A percentile compares a stretch with the other conserved stretches of the same genome.
Conservation (phyloP, 2,329 filamentous ascomycete species). For the Clonostachys rhizophaga region DNA sequence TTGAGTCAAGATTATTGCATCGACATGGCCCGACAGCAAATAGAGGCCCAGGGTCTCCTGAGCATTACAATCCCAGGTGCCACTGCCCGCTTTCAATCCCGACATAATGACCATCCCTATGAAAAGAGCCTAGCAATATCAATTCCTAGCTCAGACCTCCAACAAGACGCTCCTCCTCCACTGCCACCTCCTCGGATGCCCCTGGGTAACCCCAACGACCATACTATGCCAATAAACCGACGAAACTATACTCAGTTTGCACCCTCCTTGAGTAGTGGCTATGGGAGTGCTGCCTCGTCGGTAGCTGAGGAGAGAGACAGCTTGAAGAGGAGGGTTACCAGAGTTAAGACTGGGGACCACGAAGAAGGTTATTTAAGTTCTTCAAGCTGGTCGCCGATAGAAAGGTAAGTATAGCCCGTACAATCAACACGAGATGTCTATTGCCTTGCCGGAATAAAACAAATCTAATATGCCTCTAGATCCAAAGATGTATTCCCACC, state of each 20-base stretch:
- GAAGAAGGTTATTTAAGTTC: conserved; percentile 31
- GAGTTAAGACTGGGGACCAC: conserved; percentile 14
- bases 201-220: conserved; percentile 14
- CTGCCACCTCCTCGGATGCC: conserved; percentile 37
- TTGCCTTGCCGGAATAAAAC: not conserved
- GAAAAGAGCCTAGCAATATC: conserved; percentile 29
- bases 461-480: conserved; percentile 14
- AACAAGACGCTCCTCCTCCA: conserved; percentile 32
- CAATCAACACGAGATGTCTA: conserved; percentile 4
- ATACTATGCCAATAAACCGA: conserved; percentile 14
- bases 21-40: too few relatives aligned
- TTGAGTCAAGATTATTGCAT: too few relatives aligned
- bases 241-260: not conserved
- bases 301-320: conserved; percentile 24
- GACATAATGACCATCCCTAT: conserved; percentile 22
- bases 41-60: too few relatives aligned
- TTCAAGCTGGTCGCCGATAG: conserved; percentile 32
- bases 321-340: conserved; percentile 19
- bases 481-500: conserved; percentile 34
- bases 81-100: too few relatives aligned
- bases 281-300: conserved; percentile 31
- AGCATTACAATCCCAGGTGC: too few relatives aligned
- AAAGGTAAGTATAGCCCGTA: conserved; percentile 19
- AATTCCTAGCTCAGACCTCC: conserved; percentile 30
- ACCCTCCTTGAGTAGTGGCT: conserved; percentile 21